Conservation (phyloP, 2,329 filamentous ascomycete genomes). For the Diaporthe batatas region DNA sequence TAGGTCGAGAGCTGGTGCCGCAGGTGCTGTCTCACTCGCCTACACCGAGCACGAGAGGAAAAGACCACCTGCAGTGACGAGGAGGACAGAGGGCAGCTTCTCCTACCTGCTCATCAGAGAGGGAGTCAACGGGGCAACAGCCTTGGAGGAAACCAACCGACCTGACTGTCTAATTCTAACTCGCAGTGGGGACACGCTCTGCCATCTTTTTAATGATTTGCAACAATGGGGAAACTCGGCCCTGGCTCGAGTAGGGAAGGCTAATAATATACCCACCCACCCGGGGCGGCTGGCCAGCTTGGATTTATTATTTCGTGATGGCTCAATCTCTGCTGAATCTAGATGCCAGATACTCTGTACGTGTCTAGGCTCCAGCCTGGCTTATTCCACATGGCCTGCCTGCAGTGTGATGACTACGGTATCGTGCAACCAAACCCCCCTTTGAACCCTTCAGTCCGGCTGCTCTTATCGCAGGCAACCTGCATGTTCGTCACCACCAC, state of each 20-base stretch:
- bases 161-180: slow-evolving; percentile 2
- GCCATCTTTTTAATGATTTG: slow-evolving; percentile 21
- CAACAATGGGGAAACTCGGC: slow-evolving; percentile 29
- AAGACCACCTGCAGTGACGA: neutral
- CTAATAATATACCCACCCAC: slow-evolving; percentile 23
- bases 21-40: slow-evolving; percentile 26
- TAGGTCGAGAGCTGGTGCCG: neutral
- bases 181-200: neutral
- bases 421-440: neutral
- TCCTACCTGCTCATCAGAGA: neutral
- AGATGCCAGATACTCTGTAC: neutral
- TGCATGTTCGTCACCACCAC: neutral
- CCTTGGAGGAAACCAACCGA: neutral
- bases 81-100: neutral
- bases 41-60: slow-evolving; percentile 4
- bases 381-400: neutral
- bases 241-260: slow-evolving; percentile 8
- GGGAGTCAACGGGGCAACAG: neutral
- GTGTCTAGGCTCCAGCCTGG: neutral
- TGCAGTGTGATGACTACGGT: neutral
- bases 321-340: neutral
- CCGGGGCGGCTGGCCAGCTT: neutral
- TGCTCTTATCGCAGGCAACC: neutral
- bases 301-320: neutral
- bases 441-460: neutral